Evolutionary conservation across 345 rosid species (phyloP).

Genomic region (Limnanthes douglasii): DNA sequence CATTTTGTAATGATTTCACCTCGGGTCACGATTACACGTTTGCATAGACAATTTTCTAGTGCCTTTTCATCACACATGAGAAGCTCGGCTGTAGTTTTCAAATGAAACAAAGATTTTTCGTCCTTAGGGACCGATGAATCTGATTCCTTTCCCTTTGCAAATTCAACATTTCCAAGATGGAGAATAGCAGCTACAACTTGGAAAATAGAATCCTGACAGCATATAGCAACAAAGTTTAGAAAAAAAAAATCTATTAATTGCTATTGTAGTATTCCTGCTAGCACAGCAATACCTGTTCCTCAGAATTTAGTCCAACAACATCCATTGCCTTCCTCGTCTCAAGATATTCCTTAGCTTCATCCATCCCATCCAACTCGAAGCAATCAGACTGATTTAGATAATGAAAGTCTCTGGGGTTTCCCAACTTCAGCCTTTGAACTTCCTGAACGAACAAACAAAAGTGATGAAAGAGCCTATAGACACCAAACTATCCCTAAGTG

Average conservation of each 20-base stretch:
- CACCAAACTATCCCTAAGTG: too few relatives aligned
- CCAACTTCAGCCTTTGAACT: slow-evolving; percentile 53
- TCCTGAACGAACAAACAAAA: slow-evolving; percentile 31
- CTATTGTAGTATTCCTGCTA: slow-evolving; percentile 1
- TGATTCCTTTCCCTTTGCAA: slow-evolving; percentile 69
- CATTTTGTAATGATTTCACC: slow-evolving; percentile 85
- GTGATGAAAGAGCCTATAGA: slow-evolving; percentile 3
- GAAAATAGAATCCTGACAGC: slow-evolving; percentile 69
- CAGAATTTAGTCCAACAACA: slow-evolving; percentile 74
- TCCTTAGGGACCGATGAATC: slow-evolving; percentile 95
- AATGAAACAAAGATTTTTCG: slow-evolving; percentile 70
- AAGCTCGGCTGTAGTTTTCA: slow-evolving; percentile 83
- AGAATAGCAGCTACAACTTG: slow-evolving; percentile 92
- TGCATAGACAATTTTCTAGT: slow-evolving; percentile 90
- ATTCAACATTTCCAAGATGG: slow-evolving; percentile 91
- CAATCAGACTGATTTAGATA: slow-evolving; percentile 89
- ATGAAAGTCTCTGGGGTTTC: slow-evolving; percentile 72
- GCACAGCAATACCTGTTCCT: slow-evolving; percentile 54
- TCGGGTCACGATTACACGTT: slow-evolving; percentile 89
- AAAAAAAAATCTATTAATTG: slow-evolving; percentile 1
- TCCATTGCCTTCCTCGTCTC: slow-evolving; percentile 92
- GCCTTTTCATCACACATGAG: slow-evolving; percentile 78
- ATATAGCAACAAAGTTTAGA: slow-evolving; percentile 3
- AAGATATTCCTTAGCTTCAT: slow-evolving; percentile 71
- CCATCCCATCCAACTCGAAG: slow-evolving; percentile 66